Evolutionary conservation across 2,329 filamentous ascomycete genomes (phyloP), one percentile per base, ranked within the genome.

Genomic region (Neonectria neomacrospora): DNA sequence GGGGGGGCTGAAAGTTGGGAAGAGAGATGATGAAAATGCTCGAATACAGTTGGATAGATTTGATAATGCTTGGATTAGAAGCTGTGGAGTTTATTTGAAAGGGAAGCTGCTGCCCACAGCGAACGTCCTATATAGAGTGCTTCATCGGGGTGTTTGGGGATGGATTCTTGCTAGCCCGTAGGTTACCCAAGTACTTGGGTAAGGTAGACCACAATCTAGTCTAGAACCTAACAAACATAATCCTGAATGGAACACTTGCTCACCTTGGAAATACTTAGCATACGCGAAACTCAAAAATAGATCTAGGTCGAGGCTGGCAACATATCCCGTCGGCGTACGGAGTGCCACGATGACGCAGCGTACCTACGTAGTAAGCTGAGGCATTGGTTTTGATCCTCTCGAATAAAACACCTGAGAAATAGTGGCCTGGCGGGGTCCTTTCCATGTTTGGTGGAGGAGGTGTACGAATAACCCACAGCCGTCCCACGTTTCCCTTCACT

Each of bases 401-500:
- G 45, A 28, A 16, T 12, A 37, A 37, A 37, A 16, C 16, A n/a
- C 14, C n/a, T 30, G n/a, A 16, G 30, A 48, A 48, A 28, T 30
- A 18, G 45, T 48, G 45, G 26, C 26, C 34, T 37, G 34, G 34
- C 45, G 28, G 45, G 45, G 45, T 48, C 26, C 23, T 30, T 26
- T 30, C 28, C 16, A 16, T 6, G 34, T 11, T 14, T 7, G 26
- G 45, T 18, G 45, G 45, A 26, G 45, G 45, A 48, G 45, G 45
- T 12, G 45, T 48, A n/a, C 16, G 26, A n/a, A 30, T 48, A 48
- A 26, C 14, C 5, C 12, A 30, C 45, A 48, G 16, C 16, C 45
- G 18, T 48, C 45, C 45, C 45, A 48, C 26, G 45, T 48, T 30
- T 47, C n/a, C 26, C 45, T 48, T 37, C 34, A 37, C 34, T 14